Percentiles rank a stretch among this genome's conserved stretches.
phyloP scores from a whole-genome alignment of 257 asterid genomes.

The Solanum okadae region DNA sequence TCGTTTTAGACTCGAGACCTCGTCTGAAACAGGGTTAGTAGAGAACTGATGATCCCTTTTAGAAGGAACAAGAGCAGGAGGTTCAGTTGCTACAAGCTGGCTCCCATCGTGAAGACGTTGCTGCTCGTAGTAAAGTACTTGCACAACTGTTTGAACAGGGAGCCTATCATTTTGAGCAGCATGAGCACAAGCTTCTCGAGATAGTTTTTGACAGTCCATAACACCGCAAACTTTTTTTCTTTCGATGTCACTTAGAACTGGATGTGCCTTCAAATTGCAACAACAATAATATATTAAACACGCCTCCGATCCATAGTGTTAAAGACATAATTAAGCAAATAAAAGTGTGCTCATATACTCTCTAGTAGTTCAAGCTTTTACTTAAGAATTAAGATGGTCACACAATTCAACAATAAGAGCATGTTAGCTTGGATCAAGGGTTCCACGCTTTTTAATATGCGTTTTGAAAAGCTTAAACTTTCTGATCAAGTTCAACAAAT shows the following conservation, averaged over 20 bases:
- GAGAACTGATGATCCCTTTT: slow-evolving; percentile 19
- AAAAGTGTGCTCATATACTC: neutral
- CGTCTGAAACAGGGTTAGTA: slow-evolving; percentile 19
- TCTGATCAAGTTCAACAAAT: neutral
- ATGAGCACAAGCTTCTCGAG: slow-evolving; percentile 86
- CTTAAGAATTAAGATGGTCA: neutral
- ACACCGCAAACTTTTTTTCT: slow-evolving; percentile 82
- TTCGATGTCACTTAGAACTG: slow-evolving; percentile 64
- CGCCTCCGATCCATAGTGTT: neutral
- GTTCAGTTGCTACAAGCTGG: slow-evolving; percentile 13
- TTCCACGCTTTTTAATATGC: neutral
- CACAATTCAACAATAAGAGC: neutral
- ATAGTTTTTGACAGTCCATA: slow-evolving; percentile 93
- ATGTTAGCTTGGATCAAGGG: neutral
- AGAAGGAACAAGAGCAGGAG: slow-evolving; percentile 23
- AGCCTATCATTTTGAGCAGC: slow-evolving; percentile 91
- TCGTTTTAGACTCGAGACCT: slow-evolving; percentile 31
- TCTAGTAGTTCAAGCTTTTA: neutral
- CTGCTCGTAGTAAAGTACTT: slow-evolving; percentile 89
- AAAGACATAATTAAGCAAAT: neutral
- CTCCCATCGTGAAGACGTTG: slow-evolving; percentile 58
- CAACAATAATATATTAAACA: neutral
- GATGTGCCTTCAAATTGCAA: slow-evolving; percentile 59
- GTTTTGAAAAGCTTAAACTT: neutral
- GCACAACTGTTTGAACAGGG: slow-evolving; percentile 81